Evolutionary conservation across 768 basidiomycete genomes (phyloP), one percentile per base, ranked within the genome.

Genomic region (Naematelia encephala): DNA sequence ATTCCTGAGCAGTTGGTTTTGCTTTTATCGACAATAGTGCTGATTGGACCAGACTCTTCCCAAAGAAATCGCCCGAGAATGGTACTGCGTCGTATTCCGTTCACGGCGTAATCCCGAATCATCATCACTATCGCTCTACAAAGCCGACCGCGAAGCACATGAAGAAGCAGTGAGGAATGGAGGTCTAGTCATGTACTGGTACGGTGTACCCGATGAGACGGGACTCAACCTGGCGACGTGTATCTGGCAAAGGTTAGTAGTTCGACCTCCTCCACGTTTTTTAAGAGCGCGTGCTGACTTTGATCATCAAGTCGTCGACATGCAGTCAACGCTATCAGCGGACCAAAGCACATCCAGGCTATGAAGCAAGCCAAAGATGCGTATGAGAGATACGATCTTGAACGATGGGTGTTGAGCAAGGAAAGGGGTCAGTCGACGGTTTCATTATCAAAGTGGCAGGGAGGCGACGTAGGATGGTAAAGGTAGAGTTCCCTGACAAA

Each of bases 161-260:
- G 90, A 93, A 78, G 94, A 98, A 76, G 94, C 94, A 0, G 84
- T 97, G 25, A 81, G 81, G 43, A 90, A 89, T 59, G 78, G 78
- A 14, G 76, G 77, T 84, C 80, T 97, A 28, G 83, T 96, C 52
- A 80, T 93, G 73, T 97, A 97, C 76, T 97, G 94, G 93, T 93
- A 91, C 67, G 92, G 92, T 10, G 82, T 87, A 27, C 92, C 92
- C 65, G 82, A 82, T 50, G 74, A 80, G 34, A 88, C 88, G 0
- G 86, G 91, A 1, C 80, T 88, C 78, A 97, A 97, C 76, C 84
- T 96, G 54, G 91, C 93, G 5, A 96, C 92, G 16, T 97, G 93
- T 79, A 87, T 98, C 43, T 98, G 94, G 93, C 69, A 76, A 53
- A 64, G 62, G 63, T 61, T 54, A 64, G 52, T n/a, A n/a, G n/a